Evolutionary conservation across 768 basidiomycete species (phyloP), one percentile per base, ranked within the genome.

Genomic region (Rhodotorula graminis): DNA sequence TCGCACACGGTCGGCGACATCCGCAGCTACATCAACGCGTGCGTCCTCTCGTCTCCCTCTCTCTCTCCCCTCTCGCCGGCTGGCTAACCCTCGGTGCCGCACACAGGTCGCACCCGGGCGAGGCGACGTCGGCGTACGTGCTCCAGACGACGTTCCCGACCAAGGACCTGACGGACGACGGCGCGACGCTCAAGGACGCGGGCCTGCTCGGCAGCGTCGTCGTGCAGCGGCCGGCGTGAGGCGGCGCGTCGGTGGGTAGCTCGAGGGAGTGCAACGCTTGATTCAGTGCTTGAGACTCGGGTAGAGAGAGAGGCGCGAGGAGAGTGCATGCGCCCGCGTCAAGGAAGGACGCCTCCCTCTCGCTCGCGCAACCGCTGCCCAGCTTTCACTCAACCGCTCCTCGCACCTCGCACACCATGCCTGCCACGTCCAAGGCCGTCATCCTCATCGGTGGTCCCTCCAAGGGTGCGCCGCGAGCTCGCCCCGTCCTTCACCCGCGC

Each of bases 81-180:
- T 5, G 16, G 19, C 33, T 31, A 21, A 27, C 18, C 1, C 47
- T 56, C 18, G 1, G n/a, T 15, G 25, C 19, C 23, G 15, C 7
- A 6, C n/a, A 12, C 69, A 93, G 90, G 2, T 87, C 92, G 14
- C 86, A 87, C 18, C 88, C 91, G 0, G 89, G 89, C 76, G 87
- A 89, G 74, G 73, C 82, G 7, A 77, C 83, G 16, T 84, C 88
- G 2, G 78, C 85, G 0, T 96, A 93, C 80, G 88, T 87, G 15
- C 89, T 96, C 64, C 87, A 88, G 66, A 94, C 92, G 27, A 91
- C 93, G 12, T 96, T 96, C 85, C 94, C 93, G 4, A 90, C 86
- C 79, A 85, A 87, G 53, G 86, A 84, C 14, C 83, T 96, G 18
- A 87, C 88, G 11, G 85, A 92, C 76, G 82, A 87, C 55, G 76